Evolutionary conservation across 164 flowering plant genomes (phyloP).

Genomic region (Magnolia officinalis): DNA sequence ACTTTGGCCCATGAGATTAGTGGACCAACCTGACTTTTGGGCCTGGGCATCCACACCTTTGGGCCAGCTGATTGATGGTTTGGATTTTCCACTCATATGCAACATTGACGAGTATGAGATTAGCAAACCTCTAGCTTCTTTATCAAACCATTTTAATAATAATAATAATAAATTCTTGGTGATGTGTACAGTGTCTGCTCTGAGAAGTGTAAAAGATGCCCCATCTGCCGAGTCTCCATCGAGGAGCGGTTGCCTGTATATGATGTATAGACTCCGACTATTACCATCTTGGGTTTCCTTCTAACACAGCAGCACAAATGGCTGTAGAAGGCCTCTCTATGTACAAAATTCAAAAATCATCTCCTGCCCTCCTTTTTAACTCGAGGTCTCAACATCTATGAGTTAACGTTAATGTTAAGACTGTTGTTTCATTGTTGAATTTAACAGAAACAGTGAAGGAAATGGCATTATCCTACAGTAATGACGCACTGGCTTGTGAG

Average conservation of each 20-base stretch:
- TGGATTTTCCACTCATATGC: too few relatives aligned
- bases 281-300: slow-evolving; percentile 1
- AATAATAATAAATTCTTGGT: not conserved
- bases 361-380: not conserved
- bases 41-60: too few relatives aligned
- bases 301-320: not conserved
- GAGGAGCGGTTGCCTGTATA: slow-evolving; percentile 83
- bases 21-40: too few relatives aligned
- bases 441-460: too few relatives aligned
- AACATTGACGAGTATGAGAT: too few relatives aligned
- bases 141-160: not conserved
- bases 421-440: too few relatives aligned
- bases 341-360: not conserved
- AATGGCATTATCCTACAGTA: too few relatives aligned
- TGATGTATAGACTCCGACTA: slow-evolving; percentile 53
- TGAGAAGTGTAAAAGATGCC: slow-evolving; percentile 82
- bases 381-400: too few relatives aligned
- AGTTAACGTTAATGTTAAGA: too few relatives aligned
- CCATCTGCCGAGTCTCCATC: slow-evolving; percentile 68
- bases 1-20: too few relatives aligned
- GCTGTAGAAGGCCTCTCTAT: not conserved
- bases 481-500: too few relatives aligned
- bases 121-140: not conserved
- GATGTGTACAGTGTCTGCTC: slow-evolving; percentile 58
- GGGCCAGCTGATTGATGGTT: too few relatives aligned